These are phyloP conservation scores for Candida khao-thaluensis DNA, from an alignment of 805 yeast species.

Conservation along the genomic window DNA sequence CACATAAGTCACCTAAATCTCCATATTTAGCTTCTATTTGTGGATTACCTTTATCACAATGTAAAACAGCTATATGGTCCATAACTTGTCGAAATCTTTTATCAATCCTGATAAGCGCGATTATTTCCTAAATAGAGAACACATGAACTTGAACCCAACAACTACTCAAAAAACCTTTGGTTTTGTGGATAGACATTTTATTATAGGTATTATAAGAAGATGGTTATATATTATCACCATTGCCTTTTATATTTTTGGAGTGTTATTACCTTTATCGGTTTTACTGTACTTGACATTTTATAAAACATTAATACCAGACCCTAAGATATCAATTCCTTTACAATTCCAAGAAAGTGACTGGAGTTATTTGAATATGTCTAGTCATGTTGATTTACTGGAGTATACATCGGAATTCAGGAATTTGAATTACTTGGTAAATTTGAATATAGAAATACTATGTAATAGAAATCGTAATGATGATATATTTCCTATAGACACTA, in stretches of 20 bases:
- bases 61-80: conserved; percentile 39
- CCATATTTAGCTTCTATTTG: conserved; percentile 38
- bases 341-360: not conserved
- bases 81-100: not conserved
- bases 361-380: not conserved
- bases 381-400: not conserved
- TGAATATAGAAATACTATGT: conserved; percentile 28
- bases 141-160: not conserved
- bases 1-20: conserved; percentile 52
- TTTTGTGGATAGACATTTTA: not conserved
- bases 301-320: conserved; percentile 30
- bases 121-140: not conserved
- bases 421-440: conserved; percentile 19
- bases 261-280: conserved; percentile 36
- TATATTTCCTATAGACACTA: conserved; percentile 12
- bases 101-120: not conserved
- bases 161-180: not conserved
- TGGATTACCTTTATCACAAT: conserved; percentile 37
- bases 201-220: conserved; percentile 12
- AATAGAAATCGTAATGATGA: conserved; percentile 19
- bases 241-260: conserved; percentile 21
- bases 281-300: conserved; percentile 37
- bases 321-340: conserved; percentile 18
- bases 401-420: conserved; percentile 2
- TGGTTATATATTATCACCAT: conserved; percentile 24